Base-by-base conservation (phyloP, 352 stramenopile genomes). In the Phytophthora hybrid region DNA sequence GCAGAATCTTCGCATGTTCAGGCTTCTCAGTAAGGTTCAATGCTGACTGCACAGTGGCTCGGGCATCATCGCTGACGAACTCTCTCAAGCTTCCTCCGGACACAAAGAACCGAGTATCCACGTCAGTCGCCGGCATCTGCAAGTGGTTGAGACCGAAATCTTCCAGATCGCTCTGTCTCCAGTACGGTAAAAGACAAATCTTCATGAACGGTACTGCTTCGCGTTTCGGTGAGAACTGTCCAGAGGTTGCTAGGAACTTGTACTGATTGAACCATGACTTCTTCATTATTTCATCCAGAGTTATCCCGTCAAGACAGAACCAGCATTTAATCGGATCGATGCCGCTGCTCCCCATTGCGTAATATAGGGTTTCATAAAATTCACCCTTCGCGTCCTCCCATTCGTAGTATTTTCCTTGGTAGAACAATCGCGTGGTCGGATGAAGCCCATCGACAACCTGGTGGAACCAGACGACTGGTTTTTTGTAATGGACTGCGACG, bases 371-470 rank as follows among this genome's bases (percentile, higher is more conserved):
- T 26, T 39, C 16, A 31, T 41, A 69, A 1, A 51, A 56, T 19
- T 49, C 9, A 16, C 52, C 44, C 0, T 47, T 34, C 1, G 14
- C 8, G 21, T 67, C 58, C 0, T 18, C 4, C 59, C 59, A 69
- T 31, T 62, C 41, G 13, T 57, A 74, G 32, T 69, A 60, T 18
- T 57, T 60, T 21, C 59, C 54, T 31, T 60, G 0, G 32, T 74
- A 60, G n/a, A 69, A 56, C 53, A 73, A 62, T 10, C 66, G 19
- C 11, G 57, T 26, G 23, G 23, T 26, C 23, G 23, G 23, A 26
- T 26, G 23, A 26, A 26, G 23, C 23, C 23, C 23, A 26, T 26
- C 23, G 23, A 26, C 23, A 26, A 26, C 23, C 23, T 26, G 23
- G 23, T 3, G 23, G 23, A 26, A 3, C 23, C 23, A 26, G 23